A percentile compares a stretch with the other conserved stretches of the same genome.
phyloP scores from a whole-genome alignment of 306 rosid species.

The Sindora glabra region DNA sequence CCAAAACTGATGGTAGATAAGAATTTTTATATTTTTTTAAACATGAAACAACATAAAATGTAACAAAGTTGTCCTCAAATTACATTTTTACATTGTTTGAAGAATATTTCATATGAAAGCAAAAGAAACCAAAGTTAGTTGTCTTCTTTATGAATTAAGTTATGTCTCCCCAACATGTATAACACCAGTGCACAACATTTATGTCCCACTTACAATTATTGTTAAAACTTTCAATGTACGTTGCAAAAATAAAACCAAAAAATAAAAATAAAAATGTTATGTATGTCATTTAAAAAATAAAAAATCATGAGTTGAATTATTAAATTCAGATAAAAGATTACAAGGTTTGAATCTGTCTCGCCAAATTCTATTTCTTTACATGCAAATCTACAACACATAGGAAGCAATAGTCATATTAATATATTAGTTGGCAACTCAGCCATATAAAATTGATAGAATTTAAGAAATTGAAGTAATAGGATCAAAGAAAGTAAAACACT shows the following conservation, averaged over 20 bases:
- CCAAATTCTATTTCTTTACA: conserved; percentile 85
- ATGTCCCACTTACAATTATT: conserved; percentile 71
- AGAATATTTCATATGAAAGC: not conserved
- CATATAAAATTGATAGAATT: too few species aligned
- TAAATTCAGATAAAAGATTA: conserved; percentile 27
- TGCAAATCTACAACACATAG: conserved; percentile 57
- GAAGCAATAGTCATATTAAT: not conserved
- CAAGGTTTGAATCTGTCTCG: conserved; percentile 67
- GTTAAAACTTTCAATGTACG: conserved; percentile 60
- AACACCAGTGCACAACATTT: conserved; percentile 47
- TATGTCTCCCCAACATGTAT: conserved; percentile 52
- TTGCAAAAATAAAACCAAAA: conserved; percentile 23
- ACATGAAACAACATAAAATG: not conserved
- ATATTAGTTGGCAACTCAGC: too few species aligned
- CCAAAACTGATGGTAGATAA: too few species aligned
- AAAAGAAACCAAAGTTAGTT: conserved; percentile 4
- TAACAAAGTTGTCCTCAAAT: not conserved
- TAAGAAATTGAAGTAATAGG: too few species aligned
- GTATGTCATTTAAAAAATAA: too few species aligned
- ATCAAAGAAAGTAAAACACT: too few species aligned
- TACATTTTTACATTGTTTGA: not conserved
- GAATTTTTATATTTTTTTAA: not conserved
- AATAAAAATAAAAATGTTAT: not conserved
- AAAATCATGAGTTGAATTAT: too few species aligned
- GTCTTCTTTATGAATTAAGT: conserved; percentile 1